Evolutionary conservation across 2,329 filamentous ascomycete genomes (phyloP), one percentile per base, ranked within the genome.

Genomic region (Zymoseptoria passerinii): DNA sequence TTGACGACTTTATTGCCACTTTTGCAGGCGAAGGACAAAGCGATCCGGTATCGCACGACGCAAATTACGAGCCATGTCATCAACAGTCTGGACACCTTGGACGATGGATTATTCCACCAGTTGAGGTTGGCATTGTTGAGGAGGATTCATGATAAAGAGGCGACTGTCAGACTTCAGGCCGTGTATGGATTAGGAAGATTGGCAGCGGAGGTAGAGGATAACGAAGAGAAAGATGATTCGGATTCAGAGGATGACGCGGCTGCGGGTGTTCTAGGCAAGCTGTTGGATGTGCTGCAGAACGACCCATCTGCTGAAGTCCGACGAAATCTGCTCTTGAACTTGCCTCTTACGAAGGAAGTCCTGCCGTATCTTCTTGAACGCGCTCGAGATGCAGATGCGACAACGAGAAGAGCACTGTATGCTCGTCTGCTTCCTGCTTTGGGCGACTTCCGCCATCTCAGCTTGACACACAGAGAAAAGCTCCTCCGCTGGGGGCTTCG

Each of bases 271-370:
- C 77, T 96, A 23, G 85, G 89, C 59, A 95, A 91, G 73, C 82
- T 97, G 4, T 78, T 96, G 8, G 88, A 95, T 66, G 87, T 95
- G 28, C 81, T 97, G 65, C 91, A 95, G 71, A 94, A 97, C 66
- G 94, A 99, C 67, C 89, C 92, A 0, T 95, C 90, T 66, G 91
- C 92, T 1, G 94, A 99, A 68, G 94, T 99, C 40, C 83, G 94
- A 65, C 85, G 92, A 61, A 90, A 90, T 8, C 81, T 99, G 9
- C 81, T 99, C 2, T 82, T 94, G 50, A 97, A 97, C 67, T 80
- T 99, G n/a, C 91, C 92, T 0, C 86, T 96, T 52, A 83, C 89
- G 9, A 88, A 90, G 3, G 82, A 83, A 28, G 95, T 92, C 0
- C 80, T 97, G 4, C 90, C 90, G 7, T 95, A 88, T 68, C 82